These are phyloP conservation scores for Solanum chiquidenum DNA, from an alignment of 257 asterid species.

Conservation along the genomic window DNA sequence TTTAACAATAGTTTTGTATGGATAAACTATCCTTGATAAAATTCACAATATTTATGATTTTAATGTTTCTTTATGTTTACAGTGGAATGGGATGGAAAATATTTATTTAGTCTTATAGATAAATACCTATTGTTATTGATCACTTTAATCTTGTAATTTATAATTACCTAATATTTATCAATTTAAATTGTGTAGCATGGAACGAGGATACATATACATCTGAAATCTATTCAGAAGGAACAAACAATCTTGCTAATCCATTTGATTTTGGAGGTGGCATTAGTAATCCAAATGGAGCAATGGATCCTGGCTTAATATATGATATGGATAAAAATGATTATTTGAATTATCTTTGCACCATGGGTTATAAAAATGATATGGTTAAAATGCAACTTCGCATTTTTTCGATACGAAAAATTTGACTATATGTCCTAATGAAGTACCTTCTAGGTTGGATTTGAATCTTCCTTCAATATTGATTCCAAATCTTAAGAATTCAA, in stretches of 20 bases:
- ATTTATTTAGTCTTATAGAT: neutral
- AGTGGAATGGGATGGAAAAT: too few relatives aligned
- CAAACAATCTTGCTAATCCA: slow-evolving; percentile 18
- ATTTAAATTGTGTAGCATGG: neutral
- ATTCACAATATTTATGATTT: too few relatives aligned
- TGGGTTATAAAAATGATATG: slow-evolving; percentile 9
- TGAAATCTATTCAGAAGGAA: slow-evolving; percentile 11
- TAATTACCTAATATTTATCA: neutral
- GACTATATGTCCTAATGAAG: neutral
- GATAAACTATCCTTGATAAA: too few relatives aligned
- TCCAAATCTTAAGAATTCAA: neutral
- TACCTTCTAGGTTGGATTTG: neutral
- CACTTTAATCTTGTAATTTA: neutral
- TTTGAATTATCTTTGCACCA: slow-evolving; percentile 19
- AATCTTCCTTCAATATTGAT: slow-evolving; percentile 10
- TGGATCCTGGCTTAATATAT: slow-evolving; percentile 21
- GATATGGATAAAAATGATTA: slow-evolving; percentile 22
- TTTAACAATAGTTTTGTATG: too few relatives aligned
- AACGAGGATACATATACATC: neutral
- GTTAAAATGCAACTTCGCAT: neutral
- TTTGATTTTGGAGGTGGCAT: slow-evolving; percentile 38
- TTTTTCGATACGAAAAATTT: neutral
- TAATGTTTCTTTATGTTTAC: too few relatives aligned
- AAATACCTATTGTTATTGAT: neutral
- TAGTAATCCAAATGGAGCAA: slow-evolving; percentile 23